These are phyloP conservation scores for Pythium sp. DNA, from an alignment of 352 stramenopile genomes.

Conservation along the genomic window DNA sequence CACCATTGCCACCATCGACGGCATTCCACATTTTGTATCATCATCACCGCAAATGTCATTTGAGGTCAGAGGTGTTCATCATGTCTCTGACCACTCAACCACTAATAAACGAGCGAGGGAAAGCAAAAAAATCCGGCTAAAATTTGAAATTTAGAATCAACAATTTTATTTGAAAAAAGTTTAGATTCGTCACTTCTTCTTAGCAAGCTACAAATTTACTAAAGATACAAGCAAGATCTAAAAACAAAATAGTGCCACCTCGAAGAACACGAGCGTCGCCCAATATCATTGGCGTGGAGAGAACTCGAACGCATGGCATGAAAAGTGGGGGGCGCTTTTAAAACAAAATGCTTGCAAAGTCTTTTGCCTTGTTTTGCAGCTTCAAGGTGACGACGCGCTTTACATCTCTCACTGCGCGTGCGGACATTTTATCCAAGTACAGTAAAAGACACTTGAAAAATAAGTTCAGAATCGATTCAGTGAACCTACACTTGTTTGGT, in stretches of 20 bases:
- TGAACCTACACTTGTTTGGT: not conserved
- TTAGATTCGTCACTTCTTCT: not conserved
- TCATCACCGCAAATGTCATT: not conserved
- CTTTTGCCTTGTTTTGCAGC: not conserved
- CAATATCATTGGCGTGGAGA: not conserved
- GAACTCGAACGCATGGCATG: not conserved
- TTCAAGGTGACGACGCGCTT: slow-evolving; percentile 4
- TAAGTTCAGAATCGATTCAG: slow-evolving; percentile 16
- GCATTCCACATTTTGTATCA: not conserved
- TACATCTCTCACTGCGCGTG: not conserved
- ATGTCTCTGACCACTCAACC: not conserved
- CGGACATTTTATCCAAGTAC: not conserved
- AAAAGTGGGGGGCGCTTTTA: not conserved
- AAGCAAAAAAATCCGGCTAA: not conserved
- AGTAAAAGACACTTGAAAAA: not conserved
- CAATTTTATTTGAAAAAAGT: not conserved
- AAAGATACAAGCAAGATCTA: not conserved
- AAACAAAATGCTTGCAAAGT: not conserved
- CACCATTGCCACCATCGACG: not conserved
- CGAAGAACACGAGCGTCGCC: not conserved
- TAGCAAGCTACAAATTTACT: not conserved
- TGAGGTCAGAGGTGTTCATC: not conserved
- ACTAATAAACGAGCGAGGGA: not conserved
- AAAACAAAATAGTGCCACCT: not conserved
- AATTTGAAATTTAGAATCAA: not conserved